Evolutionary conservation across 352 stramenopile genomes (phyloP), one percentile per base, ranked within the genome.

Genomic region (Pythium myriotylum): DNA sequence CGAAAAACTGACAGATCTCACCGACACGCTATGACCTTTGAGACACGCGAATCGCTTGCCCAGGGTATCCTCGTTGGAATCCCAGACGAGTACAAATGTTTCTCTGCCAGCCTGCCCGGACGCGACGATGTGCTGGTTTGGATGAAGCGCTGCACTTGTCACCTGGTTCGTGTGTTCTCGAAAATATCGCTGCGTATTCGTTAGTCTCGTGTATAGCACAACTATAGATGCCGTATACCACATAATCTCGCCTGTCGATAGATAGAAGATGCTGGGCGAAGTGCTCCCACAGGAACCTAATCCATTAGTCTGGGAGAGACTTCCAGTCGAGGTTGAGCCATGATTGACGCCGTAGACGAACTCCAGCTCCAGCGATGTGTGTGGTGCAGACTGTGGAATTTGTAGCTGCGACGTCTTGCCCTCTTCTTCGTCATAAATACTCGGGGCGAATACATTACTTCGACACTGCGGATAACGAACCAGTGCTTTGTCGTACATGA

Each of bases 51-150:
- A 77, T 14, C 79, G 79, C 49, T 82, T 77, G 4, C 77, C 80
- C 7, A 89, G 49, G n/a, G 56, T 53, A 19, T 86, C 72, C 49
- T 88, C 77, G n/a, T 80, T 82, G 9, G 68, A 64, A 59, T 88
- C 83, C 79, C 82, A 91, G 24, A 91, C 79, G 9, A 89, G 64
- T 50, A 91, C 59, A 39, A 84, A 76, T 1, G 82, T 79, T 7
- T 86, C 78, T 16, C 74, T 69, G 1, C 79, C 79, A 14, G 62
- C 66, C 67, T 91, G 82, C 2, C 82, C 82, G 5, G 79, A 89
- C 19, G 79, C 82, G 14, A 91, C 67, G 32, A 89, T 70, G 29
- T 73, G 67, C 43, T 76, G 67, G 45, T 89, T 91, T 2, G 80
- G 82, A 54, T 91, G 82, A 3, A 91, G 39, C 3, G 62, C 62